These are phyloP conservation scores for Hippophae tibetana DNA, from an alignment of 306 rosid genomes.

Conservation along the genomic window DNA sequence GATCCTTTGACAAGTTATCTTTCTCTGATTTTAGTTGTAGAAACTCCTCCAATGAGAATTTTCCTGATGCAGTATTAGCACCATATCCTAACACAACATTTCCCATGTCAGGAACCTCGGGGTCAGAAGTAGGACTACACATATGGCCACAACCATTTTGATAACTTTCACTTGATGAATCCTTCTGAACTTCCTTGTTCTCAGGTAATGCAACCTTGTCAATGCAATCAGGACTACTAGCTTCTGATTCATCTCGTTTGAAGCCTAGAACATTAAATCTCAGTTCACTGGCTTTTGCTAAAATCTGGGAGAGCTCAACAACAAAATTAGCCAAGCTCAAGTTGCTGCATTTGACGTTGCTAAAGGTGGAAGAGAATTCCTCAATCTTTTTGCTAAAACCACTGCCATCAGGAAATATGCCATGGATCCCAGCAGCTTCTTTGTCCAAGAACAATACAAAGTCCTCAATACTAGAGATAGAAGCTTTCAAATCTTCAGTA, in stretches of 20 bases:
- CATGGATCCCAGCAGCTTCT: conserved; percentile 60
- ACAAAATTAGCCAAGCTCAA: conserved; percentile 59
- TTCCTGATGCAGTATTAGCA: conserved; percentile 29
- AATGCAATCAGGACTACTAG: conserved; percentile 80
- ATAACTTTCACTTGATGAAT: conserved; percentile 49
- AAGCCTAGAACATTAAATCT: conserved; percentile 62
- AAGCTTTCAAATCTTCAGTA: conserved; percentile 55
- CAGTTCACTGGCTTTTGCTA: conserved; percentile 66
- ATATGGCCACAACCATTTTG: conserved; percentile 47
- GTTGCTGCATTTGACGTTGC: conserved; percentile 35
- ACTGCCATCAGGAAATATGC: conserved; percentile 36
- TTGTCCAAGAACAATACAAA: conserved; percentile 61
- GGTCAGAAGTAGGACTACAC: conserved; percentile 49
- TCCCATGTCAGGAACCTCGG: conserved; percentile 83
- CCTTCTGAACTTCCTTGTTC: conserved; percentile 55
- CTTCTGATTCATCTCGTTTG: conserved; percentile 57
- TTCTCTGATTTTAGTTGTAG: conserved; percentile 65
- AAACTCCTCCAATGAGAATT: conserved; percentile 49
- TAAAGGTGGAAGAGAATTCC: conserved; percentile 57
- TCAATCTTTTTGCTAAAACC: conserved; percentile 62
- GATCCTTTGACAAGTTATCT: conserved; percentile 45
- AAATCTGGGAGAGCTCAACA: conserved; percentile 64
- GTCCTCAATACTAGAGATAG: conserved; percentile 69
- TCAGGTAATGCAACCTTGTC: conserved; percentile 94
- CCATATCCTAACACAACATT: conserved; percentile 47